Conservation (phyloP, 768 basidiomycete species). For the Antrodiella citrinella region DNA sequence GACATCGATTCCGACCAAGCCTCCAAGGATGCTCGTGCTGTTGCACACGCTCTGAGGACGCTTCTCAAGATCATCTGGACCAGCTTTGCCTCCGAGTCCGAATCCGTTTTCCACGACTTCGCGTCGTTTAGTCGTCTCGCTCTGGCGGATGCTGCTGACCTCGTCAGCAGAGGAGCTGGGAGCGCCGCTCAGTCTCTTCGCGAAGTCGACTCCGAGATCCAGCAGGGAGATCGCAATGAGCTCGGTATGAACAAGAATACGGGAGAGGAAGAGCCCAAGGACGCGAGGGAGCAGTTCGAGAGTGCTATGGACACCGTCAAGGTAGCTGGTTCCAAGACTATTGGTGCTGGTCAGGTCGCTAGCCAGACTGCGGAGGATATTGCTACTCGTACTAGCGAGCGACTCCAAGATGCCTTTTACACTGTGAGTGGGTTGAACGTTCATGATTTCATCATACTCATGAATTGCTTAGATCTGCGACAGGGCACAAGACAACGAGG, state of each 20-base stretch:
- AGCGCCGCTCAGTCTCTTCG: constrained; percentile 45
- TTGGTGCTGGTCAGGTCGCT: constrained; percentile 43
- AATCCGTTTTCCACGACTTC: constrained; percentile 50
- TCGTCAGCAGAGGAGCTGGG: constrained; percentile 44
- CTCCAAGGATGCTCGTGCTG: constrained; percentile 38
- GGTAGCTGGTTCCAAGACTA: constrained; percentile 44
- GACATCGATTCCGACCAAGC: constrained; percentile 36
- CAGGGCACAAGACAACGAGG: constrained; percentile 52
- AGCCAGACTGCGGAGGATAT: constrained; percentile 36
- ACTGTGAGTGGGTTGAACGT: constrained; percentile 32
- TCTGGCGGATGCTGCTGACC: constrained; percentile 58
- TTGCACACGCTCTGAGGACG: constrained; percentile 42
- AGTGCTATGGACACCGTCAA: constrained; percentile 62
- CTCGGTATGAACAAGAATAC: constrained; percentile 46
- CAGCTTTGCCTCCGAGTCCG: constrained; percentile 44
- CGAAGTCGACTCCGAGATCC: constrained; percentile 47
- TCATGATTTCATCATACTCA: neutral
- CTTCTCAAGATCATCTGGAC: constrained; percentile 46
- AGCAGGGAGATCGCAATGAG: constrained; percentile 50
- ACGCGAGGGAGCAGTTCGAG: constrained; percentile 50
- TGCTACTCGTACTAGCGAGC: constrained; percentile 30
- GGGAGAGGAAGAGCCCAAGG: constrained; percentile 31
- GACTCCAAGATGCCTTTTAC: constrained; percentile 44
- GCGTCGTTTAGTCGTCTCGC: constrained; percentile 57
- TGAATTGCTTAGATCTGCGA: constrained; percentile 51